phyloP scores from a whole-genome alignment of 2,329 filamentous ascomycete species.

The Dactylonectria estremocensis region DNA sequence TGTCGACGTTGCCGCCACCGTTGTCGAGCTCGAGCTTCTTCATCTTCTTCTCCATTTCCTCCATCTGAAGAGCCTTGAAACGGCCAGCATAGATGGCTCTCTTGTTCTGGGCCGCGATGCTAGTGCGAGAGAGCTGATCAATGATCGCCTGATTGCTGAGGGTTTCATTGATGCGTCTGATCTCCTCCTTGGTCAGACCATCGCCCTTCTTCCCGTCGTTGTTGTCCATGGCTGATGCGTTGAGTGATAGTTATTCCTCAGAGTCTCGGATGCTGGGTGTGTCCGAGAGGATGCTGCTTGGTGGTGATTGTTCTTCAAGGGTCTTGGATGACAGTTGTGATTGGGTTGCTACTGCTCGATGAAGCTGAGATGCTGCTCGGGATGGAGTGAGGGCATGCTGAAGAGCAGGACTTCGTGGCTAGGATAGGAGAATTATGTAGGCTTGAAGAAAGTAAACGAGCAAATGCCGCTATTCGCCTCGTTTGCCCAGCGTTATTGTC shows the following conservation, averaged over 20 bases:
- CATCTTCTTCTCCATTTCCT: no score
- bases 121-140: no score
- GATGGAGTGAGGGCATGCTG: neutral
- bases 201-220: neutral
- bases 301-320: no score
- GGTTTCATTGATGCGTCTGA: no score
- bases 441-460: neutral
- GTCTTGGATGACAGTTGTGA: neutral
- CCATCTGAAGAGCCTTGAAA: no score
- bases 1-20: no score
- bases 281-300: no score
- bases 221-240: neutral
- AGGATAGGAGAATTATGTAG: neutral
- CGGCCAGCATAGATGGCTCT: no score
- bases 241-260: neutral
- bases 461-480: neutral
- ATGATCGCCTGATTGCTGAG: no score
- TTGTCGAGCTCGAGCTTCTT: no score
- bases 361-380: neutral
- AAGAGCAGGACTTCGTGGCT: neutral
- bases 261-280: neutral
- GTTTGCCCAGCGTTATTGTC: neutral
- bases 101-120: no score
- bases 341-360: no score
- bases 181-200: neutral